Evolutionary conservation across 257 asterid genomes (phyloP), one percentile per base, ranked within the genome.

Genomic region (Echium plantagineum): DNA sequence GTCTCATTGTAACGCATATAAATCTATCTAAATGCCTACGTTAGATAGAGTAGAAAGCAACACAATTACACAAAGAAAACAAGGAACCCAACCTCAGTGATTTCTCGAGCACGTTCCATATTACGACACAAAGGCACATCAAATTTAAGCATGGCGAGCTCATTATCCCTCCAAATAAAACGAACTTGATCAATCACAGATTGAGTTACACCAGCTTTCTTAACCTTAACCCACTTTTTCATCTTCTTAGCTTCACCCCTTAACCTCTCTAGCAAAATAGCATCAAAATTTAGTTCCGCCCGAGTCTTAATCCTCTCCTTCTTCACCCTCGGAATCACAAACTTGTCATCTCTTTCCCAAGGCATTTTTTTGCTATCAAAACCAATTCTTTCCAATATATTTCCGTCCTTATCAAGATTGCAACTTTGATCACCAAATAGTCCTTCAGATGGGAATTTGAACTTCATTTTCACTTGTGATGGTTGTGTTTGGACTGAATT

Each of bases 91-190:
- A 87, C 96, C 98, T 88, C 96, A 46, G 81, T 73, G 21, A 91
- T 88, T 70, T 91, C 96, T 66, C 66, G 81, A 2, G 98, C 94
- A 75, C 95, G 78, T 48, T 77, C 81, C 96, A 91, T 83, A 71
- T 85, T 85, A 16, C 77, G 76, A 49, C 85, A 80, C 81, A 88
- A 77, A 49, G 98, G 98, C 67, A 88, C 42, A 63, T 82, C 94
- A 75, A 91, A 88, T 38, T 84, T 91, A 65, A 91, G 62, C 95
- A 91, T 82, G 58, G 93, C 93, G n/a, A 91, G 95, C 78, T 88
- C 95, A 65, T 71, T 74, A 58, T 66, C 69, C 71, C 82, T 79
- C 98, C 98, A 91, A 61, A 66, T 46, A 32, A 64, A 66, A 56
- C 60, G 79, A 68, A 91, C 71, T 77, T 79, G 86, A 78, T 82